Evolutionary conservation across 163 green algal species (phyloP).

Genomic region (Coccomyxa subellipsoidea): DNA sequence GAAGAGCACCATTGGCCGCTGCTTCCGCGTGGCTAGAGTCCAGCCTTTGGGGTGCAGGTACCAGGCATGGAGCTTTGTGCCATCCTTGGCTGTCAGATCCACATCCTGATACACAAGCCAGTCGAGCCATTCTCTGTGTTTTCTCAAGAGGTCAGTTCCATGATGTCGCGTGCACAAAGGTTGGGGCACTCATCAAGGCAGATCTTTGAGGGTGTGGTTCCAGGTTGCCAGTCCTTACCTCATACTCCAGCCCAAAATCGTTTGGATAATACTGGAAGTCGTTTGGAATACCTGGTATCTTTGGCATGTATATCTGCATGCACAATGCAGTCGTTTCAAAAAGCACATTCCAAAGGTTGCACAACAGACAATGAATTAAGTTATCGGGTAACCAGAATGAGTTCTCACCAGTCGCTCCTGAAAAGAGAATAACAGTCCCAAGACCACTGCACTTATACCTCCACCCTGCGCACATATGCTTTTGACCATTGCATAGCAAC

Average conservation of each 20-base stretch:
- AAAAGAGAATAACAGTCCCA: conserved; percentile 64
- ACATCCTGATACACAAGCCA: conserved; percentile 80
- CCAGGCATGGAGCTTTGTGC: conserved; percentile 82
- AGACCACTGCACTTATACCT: conserved; percentile 23
- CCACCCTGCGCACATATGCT: conserved; percentile 36
- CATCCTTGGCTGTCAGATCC: conserved; percentile 62
- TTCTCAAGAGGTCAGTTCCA: too few relatives aligned
- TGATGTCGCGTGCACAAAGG: too few relatives aligned
- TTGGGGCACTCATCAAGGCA: too few relatives aligned
- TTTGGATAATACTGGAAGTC: conserved; percentile 45
- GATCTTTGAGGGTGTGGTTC: too few relatives aligned
- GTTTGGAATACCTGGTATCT: conserved; percentile 64
- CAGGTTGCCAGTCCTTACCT: too few relatives aligned
- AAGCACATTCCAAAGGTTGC: too few relatives aligned
- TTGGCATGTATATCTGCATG: conserved; percentile 76
- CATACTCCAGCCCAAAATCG: conserved; percentile 57
- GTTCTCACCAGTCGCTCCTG: conserved; percentile 72
- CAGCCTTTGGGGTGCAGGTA: conserved; percentile 63
- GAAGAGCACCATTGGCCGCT: conserved; percentile 60
- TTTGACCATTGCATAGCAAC: too few relatives aligned
- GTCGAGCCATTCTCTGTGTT: too few relatives aligned
- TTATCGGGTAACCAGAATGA: too few relatives aligned
- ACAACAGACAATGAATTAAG: too few relatives aligned
- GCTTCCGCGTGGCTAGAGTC: conserved; percentile 29
- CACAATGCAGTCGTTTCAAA: too few relatives aligned